Evolutionary conservation across 1,139 yeast species (phyloP).

Genomic region (Meyerozyma guilliermondii): DNA sequence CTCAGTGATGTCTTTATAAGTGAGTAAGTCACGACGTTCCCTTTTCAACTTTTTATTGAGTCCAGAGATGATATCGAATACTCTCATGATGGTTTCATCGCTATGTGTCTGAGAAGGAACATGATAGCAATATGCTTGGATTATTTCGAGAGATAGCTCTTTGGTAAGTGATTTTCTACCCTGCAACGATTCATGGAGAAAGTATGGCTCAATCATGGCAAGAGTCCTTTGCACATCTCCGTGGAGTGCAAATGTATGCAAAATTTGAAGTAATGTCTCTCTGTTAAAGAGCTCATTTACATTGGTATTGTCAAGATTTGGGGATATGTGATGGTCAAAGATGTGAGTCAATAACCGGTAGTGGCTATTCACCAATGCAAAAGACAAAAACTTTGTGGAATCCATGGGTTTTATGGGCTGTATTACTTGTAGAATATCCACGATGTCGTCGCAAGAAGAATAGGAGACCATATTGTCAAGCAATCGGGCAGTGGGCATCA

Average conservation of each 20-base stretch:
- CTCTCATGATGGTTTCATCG: constrained; percentile 24
- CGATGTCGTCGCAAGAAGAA: background rate
- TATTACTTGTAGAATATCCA: background rate
- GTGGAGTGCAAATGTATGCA: constrained; percentile 28
- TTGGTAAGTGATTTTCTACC: constrained; percentile 32
- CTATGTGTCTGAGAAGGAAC: constrained; percentile 5
- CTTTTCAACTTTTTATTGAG: constrained; percentile 15
- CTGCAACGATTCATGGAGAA: constrained; percentile 24
- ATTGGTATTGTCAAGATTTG: background rate
- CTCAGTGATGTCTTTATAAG: constrained; percentile 27
- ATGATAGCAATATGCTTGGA: constrained; percentile 35
- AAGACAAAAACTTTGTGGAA: background rate
- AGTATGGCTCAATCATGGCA: constrained; percentile 33
- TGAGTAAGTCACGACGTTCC: constrained; percentile 7
- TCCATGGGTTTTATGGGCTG: background rate
- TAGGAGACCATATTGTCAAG: background rate
- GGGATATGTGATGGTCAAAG: background rate
- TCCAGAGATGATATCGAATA: constrained; percentile 29
- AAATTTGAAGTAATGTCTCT: constrained; percentile 13
- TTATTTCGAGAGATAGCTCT: constrained; percentile 28
- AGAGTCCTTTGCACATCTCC: constrained; percentile 38
- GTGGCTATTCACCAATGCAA: background rate
- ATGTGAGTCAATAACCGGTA: background rate
- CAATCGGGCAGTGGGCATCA: background rate
- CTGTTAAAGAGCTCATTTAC: background rate